Base-by-base conservation (phyloP, 345 rosid genomes). In the Clausena lansium region DNA sequence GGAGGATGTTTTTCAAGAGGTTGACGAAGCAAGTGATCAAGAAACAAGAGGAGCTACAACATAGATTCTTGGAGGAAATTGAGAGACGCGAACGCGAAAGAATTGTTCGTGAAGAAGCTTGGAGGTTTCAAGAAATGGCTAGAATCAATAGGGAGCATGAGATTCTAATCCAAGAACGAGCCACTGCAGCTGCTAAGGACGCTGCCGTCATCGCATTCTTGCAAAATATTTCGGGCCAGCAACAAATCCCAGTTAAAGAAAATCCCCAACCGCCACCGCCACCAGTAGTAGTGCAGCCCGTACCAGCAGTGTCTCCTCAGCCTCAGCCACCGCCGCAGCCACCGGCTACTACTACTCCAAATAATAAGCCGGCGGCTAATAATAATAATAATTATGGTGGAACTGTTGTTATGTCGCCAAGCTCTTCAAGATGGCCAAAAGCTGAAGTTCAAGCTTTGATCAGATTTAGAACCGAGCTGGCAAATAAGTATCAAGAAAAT, bases 1-100 rank as follows among this genome's bases (percentile, higher is more conserved):
- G 98, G 96, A 93, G 88, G 88, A 89, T 81, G 28, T 86, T 86
- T 45, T 88, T 88, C 71, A 80, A 72, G 80, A 82, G 86, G 78
- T n/a, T 88, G 35, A 82, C 84, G 70, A 84, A 73, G 76, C 83
- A 86, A 33, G 91, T 82, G 78, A 78, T 85, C 7, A 69, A 82
- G 33, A 85, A 76, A 62, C 91, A 86, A 32, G 91, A 88, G 73
- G 87, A 85, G 78, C 73, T 87, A 84, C 91, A 88, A 41, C 74
- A 70, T 66, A 82, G 74, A 73, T 86, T 88, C 77, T 66, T 88
- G 80, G 85, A 85, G 71, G 76, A 87, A 1, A 82, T 86, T 2
- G 89, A 86, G 83, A 83, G 65, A 65, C 77, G 77, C n/a, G 91
- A 88, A 62, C 76, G 78, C 1, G 84, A 85, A 13, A 79, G 86